Evolutionary conservation across 331 rosid genomes (phyloP).

Genomic region (Ulmus americana): DNA sequence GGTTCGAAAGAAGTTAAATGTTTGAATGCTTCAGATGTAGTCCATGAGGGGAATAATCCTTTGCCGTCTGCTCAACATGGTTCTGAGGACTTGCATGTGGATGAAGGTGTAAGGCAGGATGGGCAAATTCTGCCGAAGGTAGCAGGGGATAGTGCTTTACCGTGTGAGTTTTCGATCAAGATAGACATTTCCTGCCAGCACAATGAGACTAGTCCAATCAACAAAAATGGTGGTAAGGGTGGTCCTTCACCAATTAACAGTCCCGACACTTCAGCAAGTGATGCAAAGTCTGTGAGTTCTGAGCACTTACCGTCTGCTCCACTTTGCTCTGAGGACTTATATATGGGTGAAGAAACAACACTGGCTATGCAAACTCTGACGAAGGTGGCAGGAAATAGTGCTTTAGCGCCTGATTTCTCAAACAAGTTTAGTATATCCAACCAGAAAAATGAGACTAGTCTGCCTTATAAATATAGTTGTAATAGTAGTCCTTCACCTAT

Average conservation of each 20-base stretch:
- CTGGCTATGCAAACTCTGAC: not conserved
- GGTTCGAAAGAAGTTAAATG: not conserved
- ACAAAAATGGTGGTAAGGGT: no score
- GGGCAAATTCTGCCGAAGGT: no score
- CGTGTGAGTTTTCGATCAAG: no score
- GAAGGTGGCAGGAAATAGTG: not conserved
- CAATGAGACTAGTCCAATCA: no score
- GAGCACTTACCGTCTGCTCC: slow-evolving; percentile 6
- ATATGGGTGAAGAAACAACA: slow-evolving; percentile 5
- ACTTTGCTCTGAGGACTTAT: slow-evolving; percentile 5
- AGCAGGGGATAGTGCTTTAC: no score
- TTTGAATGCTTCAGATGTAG: slow-evolving; percentile 3
- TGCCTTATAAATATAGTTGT: not conserved
- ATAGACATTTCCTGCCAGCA: no score
- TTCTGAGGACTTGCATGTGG: not conserved
- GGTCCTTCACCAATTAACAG: no score
- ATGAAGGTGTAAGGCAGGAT: no score
- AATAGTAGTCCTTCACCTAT: not conserved
- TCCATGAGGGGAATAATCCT: not conserved
- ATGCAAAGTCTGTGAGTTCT: no score
- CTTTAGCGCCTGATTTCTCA: not conserved
- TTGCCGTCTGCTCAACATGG: slow-evolving; percentile 8
- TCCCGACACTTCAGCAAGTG: no score
- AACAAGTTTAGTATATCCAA: not conserved
- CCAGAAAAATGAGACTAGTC: not conserved